Conservation (phyloP, 345 rosid genomes). For the Ceriops zippeliana region DNA sequence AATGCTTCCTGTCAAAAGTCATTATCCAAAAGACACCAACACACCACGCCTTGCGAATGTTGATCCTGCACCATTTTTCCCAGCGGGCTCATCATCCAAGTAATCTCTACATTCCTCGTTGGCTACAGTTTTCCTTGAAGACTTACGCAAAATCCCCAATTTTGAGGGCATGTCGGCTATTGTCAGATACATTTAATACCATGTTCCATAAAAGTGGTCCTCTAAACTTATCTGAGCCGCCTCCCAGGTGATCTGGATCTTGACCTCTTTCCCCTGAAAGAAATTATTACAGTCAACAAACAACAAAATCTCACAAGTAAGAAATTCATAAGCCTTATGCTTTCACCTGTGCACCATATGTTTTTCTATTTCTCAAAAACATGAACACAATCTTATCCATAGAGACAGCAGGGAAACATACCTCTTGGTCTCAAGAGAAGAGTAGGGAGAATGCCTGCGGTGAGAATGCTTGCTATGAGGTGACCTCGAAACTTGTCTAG, state of each 20-base stretch:
- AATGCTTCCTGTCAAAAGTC: background rate
- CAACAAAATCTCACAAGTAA: background rate
- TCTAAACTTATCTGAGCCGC: conserved; percentile 39
- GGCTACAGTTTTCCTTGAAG: background rate
- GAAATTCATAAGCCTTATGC: conserved; percentile 15
- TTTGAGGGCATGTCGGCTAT: background rate
- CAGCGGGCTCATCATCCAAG: background rate
- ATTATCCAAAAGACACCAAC: background rate
- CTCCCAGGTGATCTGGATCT: conserved; percentile 77
- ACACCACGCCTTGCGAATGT: background rate
- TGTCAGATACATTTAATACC: background rate
- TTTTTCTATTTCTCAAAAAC: conserved; percentile 37
- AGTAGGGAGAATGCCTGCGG: conserved; percentile 92
- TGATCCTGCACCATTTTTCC: background rate
- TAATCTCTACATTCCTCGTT: background rate
- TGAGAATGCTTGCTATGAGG: conserved; percentile 99
- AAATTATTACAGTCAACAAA: conserved; percentile 12
- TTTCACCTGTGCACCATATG: conserved; percentile 59
- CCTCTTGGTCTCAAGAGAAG: conserved; percentile 91
- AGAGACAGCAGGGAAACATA: conserved; percentile 36
- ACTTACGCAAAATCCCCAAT: background rate
- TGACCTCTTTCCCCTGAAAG: conserved; percentile 61
- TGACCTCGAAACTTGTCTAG: conserved; percentile 97
- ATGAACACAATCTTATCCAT: conserved; percentile 36
- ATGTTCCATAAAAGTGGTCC: background rate